These are phyloP conservation scores for Penicillium goetzii DNA, from an alignment of 495 filamentous ascomycete genomes.

Conservation along the genomic window DNA sequence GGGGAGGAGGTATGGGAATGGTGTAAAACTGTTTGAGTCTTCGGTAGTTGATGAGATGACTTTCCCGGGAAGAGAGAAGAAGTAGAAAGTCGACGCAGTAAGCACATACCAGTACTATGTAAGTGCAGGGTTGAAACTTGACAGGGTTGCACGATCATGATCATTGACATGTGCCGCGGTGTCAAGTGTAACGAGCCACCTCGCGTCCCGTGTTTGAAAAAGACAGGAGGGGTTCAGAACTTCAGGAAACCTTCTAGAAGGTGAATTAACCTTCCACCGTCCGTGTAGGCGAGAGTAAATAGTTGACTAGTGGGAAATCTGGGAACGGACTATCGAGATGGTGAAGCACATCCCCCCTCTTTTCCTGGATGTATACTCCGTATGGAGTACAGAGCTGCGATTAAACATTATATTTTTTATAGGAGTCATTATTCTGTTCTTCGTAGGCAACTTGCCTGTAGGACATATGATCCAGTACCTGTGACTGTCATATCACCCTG, in stretches of 20 bases:
- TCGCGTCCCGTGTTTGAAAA: constrained; percentile 18
- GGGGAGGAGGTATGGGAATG: neutral
- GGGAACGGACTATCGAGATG: constrained; percentile 31
- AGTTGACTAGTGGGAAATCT: neutral
- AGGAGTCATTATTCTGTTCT: neutral
- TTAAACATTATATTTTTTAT: neutral
- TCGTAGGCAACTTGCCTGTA: neutral
- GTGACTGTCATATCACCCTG: neutral
- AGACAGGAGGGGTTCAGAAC: neutral
- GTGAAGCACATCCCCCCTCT: constrained; percentile 16
- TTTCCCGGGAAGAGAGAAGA: neutral
- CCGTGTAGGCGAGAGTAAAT: neutral
- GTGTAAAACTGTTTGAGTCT: neutral
- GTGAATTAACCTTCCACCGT: constrained; percentile 28
- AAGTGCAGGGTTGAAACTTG: neutral
- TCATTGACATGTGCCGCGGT: neutral
- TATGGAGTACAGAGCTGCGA: neutral
- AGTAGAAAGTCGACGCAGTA: neutral
- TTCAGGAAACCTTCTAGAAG: constrained; percentile 34
- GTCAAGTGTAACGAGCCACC: constrained; percentile 12
- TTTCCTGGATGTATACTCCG: too few species aligned
- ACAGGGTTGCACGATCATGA: constrained; percentile 16
- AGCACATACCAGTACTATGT: too few species aligned
- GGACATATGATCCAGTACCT: neutral
- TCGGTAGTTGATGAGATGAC: neutral